Conservation (phyloP, 352 stramenopile species). For the Elongisporangium senticosum region DNA sequence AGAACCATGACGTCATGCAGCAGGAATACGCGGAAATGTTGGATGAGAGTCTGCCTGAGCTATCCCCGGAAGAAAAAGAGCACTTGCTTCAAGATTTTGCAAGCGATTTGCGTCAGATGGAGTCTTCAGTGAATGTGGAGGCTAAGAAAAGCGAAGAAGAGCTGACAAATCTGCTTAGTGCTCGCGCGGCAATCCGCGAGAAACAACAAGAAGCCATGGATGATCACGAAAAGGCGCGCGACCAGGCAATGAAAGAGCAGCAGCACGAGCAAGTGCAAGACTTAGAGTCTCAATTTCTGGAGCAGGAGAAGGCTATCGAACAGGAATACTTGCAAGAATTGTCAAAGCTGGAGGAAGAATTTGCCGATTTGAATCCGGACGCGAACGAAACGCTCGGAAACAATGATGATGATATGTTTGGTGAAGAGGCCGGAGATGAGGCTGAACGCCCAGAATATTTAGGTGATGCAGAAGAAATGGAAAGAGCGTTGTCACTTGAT, state of each 20-base stretch:
- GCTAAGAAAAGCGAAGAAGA: slow-evolving; percentile 37
- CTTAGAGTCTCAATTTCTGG: slow-evolving; percentile 33
- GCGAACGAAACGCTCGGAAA: slow-evolving; percentile 17
- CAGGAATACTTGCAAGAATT: slow-evolving; percentile 48
- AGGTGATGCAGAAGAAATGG: background rate
- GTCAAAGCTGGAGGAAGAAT: slow-evolving; percentile 46
- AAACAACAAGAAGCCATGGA: slow-evolving; percentile 18
- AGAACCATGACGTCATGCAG: slow-evolving; percentile 20
- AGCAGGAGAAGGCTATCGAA: slow-evolving; percentile 46
- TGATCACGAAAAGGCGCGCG: slow-evolving; percentile 20
- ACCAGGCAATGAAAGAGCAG: slow-evolving; percentile 14
- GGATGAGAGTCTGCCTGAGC: slow-evolving; percentile 28
- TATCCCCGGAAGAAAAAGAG: slow-evolving; percentile 41
- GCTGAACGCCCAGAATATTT: background rate
- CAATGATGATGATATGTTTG: slow-evolving; percentile 10
- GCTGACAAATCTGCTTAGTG: slow-evolving; percentile 25
- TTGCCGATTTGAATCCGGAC: slow-evolving; percentile 14
- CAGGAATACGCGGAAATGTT: slow-evolving; percentile 38
- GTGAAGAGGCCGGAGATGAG: slow-evolving; percentile 7
- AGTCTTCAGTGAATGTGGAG: slow-evolving; percentile 43
- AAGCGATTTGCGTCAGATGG: slow-evolving; percentile 35
- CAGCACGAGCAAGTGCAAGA: slow-evolving; percentile 22
- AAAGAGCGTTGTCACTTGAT: background rate
- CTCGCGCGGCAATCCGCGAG: slow-evolving; percentile 19
- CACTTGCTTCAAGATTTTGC: slow-evolving; percentile 47